Evolutionary conservation across 1,284 basidiomycete genomes (phyloP).

Genomic region (Sutorius eximius): DNA sequence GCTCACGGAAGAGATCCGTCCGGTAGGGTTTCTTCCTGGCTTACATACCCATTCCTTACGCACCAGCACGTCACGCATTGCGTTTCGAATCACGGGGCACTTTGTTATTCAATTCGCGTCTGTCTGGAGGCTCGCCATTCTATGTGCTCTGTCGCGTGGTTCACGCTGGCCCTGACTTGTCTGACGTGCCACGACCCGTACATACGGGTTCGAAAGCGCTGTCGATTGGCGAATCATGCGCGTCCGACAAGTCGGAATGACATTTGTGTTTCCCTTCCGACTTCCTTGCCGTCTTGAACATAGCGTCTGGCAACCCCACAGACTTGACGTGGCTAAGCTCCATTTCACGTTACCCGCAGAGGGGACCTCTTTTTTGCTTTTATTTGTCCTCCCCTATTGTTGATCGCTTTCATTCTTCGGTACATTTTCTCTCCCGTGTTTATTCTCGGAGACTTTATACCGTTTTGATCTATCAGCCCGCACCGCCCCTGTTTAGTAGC

Average conservation of each 20-base stretch:
- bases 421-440: too few relatives aligned
- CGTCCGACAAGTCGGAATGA: not conserved
- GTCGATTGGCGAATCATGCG: not conserved
- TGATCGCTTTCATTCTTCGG: not conserved
- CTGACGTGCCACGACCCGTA: not conserved
- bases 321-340: not conserved
- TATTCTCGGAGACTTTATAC: not conserved
- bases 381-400: not conserved
- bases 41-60: not conserved
- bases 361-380: not conserved
- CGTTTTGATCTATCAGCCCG: not conserved
- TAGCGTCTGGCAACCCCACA: too few relatives aligned
- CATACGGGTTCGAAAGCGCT: not conserved
- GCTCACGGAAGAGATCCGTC: slow-evolving; percentile 31
- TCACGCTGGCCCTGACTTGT: not conserved
- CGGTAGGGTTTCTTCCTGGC: slow-evolving; percentile 4
- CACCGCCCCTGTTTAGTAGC: too few relatives aligned
- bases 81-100: not conserved
- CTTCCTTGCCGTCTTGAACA: not conserved
- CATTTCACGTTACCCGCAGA: not conserved
- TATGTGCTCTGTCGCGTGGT: not conserved
- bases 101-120: not conserved
- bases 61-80: not conserved
- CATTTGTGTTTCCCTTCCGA: not conserved
- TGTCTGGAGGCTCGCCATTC: not conserved